Percentiles rank a stretch among this genome's conserved stretches.
phyloP scores from a whole-genome alignment of 192 early-diverging fungal species.

The Linderina pennispora region DNA sequence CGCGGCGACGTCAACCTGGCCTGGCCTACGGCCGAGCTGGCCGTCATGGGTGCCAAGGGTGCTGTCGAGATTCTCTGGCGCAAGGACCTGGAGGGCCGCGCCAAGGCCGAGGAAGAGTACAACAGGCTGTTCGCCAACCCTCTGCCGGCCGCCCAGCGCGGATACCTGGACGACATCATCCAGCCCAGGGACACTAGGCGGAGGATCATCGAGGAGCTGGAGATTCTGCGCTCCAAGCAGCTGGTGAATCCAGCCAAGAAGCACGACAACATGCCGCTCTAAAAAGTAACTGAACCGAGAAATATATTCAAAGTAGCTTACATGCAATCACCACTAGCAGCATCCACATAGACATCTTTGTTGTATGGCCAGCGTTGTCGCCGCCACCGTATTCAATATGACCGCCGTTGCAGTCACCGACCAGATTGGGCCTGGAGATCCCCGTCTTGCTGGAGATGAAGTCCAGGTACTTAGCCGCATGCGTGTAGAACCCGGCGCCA shows the following conservation, averaged over 20 bases:
- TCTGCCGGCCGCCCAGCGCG: constrained; percentile 85
- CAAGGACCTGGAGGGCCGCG: constrained; percentile 44
- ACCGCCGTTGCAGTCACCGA: constrained; percentile 24
- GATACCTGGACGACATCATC: constrained; percentile 75
- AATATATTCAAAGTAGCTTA: too few relatives aligned
- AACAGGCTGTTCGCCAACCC: constrained; percentile 91
- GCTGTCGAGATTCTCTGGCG: constrained; percentile 97
- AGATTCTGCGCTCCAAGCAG: constrained; percentile 72
- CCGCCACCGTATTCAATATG: constrained; percentile 6
- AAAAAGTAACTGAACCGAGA: constrained; percentile 11
- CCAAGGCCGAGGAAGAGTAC: constrained; percentile 78
- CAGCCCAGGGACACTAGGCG: constrained; percentile 63
- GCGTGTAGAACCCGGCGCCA: constrained; percentile 48
- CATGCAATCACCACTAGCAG: too few relatives aligned
- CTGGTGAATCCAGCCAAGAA: constrained; percentile 79
- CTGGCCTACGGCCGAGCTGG: constrained; percentile 97
- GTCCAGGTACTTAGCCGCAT: constrained; percentile 30
- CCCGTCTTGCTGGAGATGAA: constrained; percentile 37
- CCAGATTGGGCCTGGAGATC: constrained; percentile 13
- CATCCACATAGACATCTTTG: too few relatives aligned
- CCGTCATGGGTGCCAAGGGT: constrained; percentile 97
- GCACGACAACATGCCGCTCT: constrained; percentile 93
- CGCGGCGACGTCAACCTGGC: constrained; percentile 87
- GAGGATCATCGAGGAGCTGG: constrained; percentile 84
- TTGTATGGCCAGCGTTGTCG: constrained; percentile 2